Conservation (phyloP, 768 basidiomycete genomes). For the Kwoniella sp. region DNA sequence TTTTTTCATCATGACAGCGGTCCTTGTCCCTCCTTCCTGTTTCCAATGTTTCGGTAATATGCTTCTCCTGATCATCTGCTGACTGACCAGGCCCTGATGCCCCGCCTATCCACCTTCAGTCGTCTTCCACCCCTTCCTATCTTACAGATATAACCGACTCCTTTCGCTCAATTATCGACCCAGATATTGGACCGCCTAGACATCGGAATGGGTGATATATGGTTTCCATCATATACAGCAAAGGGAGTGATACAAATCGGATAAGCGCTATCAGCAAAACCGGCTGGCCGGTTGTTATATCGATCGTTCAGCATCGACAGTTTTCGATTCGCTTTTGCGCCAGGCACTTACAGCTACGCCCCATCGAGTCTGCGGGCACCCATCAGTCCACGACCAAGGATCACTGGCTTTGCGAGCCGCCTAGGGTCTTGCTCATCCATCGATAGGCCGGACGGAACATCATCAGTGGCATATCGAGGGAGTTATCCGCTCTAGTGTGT, state of each 20-base stretch:
- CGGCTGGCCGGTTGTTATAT: not conserved
- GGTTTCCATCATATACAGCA: not conserved
- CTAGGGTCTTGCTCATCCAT: too few species aligned
- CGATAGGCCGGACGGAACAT: too few species aligned
- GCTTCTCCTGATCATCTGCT: not conserved
- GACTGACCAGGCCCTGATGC: not conserved
- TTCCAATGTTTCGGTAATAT: not conserved
- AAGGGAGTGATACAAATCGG: not conserved
- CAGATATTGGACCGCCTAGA: not conserved
- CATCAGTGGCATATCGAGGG: too few species aligned
- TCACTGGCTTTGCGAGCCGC: too few species aligned
- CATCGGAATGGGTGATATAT: not conserved
- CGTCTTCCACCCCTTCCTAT: not conserved
- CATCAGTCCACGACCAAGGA: too few species aligned
- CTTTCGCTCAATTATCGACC: not conserved
- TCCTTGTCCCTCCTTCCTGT: not conserved
- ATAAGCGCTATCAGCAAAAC: not conserved
- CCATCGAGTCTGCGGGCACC: too few species aligned
- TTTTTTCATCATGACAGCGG: not conserved
- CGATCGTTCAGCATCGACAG: too few species aligned
- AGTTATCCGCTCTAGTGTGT: not conserved
- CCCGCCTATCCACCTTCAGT: not conserved
- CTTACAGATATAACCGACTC: not conserved
- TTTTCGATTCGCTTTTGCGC: too few species aligned
- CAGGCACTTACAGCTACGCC: too few species aligned